Conservation (phyloP, 805 yeast genomes). For the Barnettozyma californica region DNA sequence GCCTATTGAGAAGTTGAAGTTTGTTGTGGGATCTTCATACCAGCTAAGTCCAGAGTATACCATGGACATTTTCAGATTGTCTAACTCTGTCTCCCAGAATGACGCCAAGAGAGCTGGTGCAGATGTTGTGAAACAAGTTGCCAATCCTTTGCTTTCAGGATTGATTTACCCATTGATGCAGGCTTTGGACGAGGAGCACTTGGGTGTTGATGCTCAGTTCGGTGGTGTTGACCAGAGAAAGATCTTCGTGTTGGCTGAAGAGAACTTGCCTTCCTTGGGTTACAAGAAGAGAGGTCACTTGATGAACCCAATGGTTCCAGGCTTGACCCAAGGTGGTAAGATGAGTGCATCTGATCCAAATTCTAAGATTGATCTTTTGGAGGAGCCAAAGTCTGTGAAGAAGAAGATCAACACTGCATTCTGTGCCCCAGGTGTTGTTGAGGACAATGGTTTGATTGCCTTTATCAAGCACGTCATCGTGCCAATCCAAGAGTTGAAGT, state of each 20-base stretch:
- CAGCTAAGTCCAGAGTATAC: conserved; percentile 76
- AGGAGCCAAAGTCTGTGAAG: conserved; percentile 80
- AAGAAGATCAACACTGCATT: conserved; percentile 90
- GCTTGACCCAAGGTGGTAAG: conserved; percentile 93
- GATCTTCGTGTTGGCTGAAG: conserved; percentile 95
- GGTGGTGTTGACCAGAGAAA: conserved; percentile 99
- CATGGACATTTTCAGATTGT: conserved; percentile 80
- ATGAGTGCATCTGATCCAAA: conserved; percentile 99
- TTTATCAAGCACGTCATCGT: conserved; percentile 79
- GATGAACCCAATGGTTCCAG: conserved; percentile 99
- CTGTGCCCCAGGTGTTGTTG: conserved; percentile 92
- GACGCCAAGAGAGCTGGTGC: conserved; percentile 99
- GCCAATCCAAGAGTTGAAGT: conserved; percentile 78
- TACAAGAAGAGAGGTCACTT: conserved; percentile 97
- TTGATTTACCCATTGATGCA: conserved; percentile 98
- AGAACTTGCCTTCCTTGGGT: conserved; percentile 78
- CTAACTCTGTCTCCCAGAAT: conserved; percentile 84
- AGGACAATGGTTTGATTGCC: conserved; percentile 85
- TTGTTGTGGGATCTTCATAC: conserved; percentile 86
- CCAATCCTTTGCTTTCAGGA: conserved; percentile 89
- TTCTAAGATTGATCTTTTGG: conserved; percentile 90
- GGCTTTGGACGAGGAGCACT: conserved; percentile 90
- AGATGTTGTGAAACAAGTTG: conserved; percentile 96
- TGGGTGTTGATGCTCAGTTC: conserved; percentile 87
- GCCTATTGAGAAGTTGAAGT: conserved; percentile 82